Percentiles rank a stretch among this genome's conserved stretches.
Conservation (phyloP, 2,329 filamentous ascomycete species). For the Fusarium coicis region DNA sequence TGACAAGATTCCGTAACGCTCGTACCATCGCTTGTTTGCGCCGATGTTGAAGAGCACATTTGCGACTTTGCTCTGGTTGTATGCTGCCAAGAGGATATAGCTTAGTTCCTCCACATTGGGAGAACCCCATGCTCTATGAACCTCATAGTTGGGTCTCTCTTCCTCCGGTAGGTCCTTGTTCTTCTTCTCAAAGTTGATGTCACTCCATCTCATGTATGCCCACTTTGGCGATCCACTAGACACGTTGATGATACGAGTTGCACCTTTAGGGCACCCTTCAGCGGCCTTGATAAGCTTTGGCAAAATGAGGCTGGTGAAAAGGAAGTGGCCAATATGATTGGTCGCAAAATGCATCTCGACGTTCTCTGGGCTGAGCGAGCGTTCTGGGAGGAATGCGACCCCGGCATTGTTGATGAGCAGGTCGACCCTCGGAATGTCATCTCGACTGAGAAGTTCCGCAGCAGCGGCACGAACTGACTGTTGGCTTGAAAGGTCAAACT, state of each 20-base stretch:
- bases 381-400: not conserved
- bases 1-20: not conserved
- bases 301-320: not conserved
- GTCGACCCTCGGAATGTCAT: not conserved
- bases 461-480: not conserved
- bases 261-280: not conserved
- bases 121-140: not conserved
- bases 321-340: not conserved
- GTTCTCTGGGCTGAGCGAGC: not conserved
- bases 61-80: not conserved
- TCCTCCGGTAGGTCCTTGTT: not conserved
- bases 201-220: not conserved
- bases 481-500: not conserved
- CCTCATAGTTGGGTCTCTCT: not conserved
- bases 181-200: not conserved
- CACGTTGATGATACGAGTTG: not conserved
- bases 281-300: not conserved
- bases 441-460: not conserved
- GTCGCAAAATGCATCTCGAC: not conserved
- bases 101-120: not conserved
- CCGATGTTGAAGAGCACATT: not conserved
- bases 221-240: not conserved
- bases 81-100: not conserved
- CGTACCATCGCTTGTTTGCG: not conserved
- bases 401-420: not conserved